Percentiles rank a stretch among this genome's conserved stretches.
phyloP scores from a whole-genome alignment of 495 filamentous ascomycete genomes.

The Cryomyces minteri region DNA sequence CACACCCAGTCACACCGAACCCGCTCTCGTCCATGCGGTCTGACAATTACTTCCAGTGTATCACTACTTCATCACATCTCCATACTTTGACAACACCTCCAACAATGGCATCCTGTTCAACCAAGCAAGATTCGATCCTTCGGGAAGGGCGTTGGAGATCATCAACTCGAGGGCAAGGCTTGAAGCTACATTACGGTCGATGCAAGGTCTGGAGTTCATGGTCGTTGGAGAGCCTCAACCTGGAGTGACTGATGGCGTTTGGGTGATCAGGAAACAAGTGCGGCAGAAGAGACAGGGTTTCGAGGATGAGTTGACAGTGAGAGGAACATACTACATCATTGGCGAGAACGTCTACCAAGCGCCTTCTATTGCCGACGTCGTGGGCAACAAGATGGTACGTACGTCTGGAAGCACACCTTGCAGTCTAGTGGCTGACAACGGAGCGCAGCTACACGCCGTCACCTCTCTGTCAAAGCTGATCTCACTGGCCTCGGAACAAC shows the following conservation, averaged over 20 bases:
- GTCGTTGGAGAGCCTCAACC: conserved; percentile 27
- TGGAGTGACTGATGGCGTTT: conserved; percentile 43
- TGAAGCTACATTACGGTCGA: conserved; percentile 53
- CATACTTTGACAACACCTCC: conserved; percentile 77
- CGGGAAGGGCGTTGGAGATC: conserved; percentile 28
- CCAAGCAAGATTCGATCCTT: conserved; percentile 55
- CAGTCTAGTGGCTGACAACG: no score
- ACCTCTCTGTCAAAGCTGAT: conserved; percentile 52
- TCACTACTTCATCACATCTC: conserved; percentile 76
- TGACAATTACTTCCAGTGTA: conserved; percentile 31
- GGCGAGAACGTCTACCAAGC: conserved; percentile 84
- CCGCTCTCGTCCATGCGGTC: background rate
- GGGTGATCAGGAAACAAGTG: conserved; percentile 84
- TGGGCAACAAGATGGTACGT: conserved; percentile 57
- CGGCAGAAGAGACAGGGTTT: conserved; percentile 36
- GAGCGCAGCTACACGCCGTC: conserved; percentile 34
- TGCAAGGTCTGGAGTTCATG: conserved; percentile 44
- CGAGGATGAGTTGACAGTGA: conserved; percentile 39
- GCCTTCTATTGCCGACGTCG: conserved; percentile 56
- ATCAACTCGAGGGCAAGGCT: conserved; percentile 57
- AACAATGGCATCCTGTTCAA: conserved; percentile 66
- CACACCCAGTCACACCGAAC: background rate
- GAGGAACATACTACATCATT: conserved; percentile 67
- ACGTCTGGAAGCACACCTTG: background rate
- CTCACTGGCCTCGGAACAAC: conserved; percentile 37